Percentiles rank a stretch among this genome's conserved stretches.
phyloP scores from a whole-genome alignment of 768 basidiomycete genomes.

The Kwoniella sp. region DNA sequence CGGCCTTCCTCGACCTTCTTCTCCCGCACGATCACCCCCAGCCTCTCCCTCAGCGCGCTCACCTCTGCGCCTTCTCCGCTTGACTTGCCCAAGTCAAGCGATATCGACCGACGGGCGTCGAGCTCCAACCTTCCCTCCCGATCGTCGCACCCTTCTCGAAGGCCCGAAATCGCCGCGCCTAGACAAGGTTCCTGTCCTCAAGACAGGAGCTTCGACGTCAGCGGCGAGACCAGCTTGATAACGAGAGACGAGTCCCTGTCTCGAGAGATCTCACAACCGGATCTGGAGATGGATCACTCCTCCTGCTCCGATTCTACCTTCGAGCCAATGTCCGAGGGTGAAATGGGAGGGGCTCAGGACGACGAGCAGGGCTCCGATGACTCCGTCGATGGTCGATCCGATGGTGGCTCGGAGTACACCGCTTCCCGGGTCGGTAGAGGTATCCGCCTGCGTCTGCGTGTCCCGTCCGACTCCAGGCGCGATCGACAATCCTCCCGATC shows the following conservation, averaged over 20 bases:
- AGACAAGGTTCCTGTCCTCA: too few species aligned
- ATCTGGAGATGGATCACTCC: slow-evolving; percentile 4
- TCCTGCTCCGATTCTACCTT: slow-evolving; percentile 2
- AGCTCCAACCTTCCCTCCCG: background rate
- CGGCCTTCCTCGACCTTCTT: background rate
- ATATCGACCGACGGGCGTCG: background rate
- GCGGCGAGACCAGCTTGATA: background rate
- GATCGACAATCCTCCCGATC: background rate
- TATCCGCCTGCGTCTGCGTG: background rate
- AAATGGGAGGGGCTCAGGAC: background rate
- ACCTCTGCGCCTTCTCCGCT: background rate
- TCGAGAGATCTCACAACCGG: background rate
- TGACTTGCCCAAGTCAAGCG: background rate
- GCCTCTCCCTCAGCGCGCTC: background rate
- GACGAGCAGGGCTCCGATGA: background rate
- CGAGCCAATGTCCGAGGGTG: slow-evolving; percentile 1
- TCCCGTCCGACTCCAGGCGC: background rate
- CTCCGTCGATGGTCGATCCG: background rate
- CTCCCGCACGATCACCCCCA: background rate
- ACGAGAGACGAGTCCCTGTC: background rate
- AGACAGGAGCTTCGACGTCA: background rate
- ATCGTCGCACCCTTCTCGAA: too few species aligned
- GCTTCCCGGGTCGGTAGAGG: background rate
- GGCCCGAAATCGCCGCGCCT: too few species aligned
- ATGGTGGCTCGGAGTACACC: background rate